Evolutionary conservation across 2,329 filamentous ascomycete species (phyloP).

Genomic region (Cercospora sesami): DNA sequence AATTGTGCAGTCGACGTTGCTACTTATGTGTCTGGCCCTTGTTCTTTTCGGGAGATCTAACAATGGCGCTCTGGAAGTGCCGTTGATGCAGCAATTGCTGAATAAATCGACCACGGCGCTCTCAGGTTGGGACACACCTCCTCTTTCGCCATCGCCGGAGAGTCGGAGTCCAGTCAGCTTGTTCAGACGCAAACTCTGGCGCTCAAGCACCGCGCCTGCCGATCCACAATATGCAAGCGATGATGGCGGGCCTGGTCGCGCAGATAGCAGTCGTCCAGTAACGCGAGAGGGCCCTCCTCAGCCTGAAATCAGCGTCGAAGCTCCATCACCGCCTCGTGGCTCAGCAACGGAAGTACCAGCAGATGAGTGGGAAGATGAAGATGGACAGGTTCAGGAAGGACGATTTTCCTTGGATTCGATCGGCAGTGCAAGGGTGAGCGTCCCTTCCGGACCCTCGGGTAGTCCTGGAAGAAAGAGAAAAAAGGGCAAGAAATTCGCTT

Average conservation of each 20-base stretch:
- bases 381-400: neutral
- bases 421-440: neutral
- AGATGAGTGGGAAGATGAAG: conserved; percentile 9
- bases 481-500: conserved; percentile 20
- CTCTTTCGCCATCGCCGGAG: conserved; percentile 39
- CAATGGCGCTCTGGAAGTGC: conserved; percentile 43
- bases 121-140: conserved; percentile 39
- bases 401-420: neutral
- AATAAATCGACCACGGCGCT: conserved; percentile 38
- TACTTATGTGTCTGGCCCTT: conserved; percentile 81
- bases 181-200: conserved; percentile 39
- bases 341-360: neutral
- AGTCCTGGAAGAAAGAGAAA: conserved; percentile 20
- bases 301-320: conserved; percentile 14
- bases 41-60: conserved; percentile 67
- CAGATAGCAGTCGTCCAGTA: conserved; percentile 16
- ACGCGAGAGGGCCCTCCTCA: conserved; percentile 13
- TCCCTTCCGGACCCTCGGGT: neutral
- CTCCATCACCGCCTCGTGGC: conserved; percentile 14
- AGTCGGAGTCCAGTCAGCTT: conserved; percentile 35
- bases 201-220: conserved; percentile 34
- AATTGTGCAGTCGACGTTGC: conserved; percentile 83
- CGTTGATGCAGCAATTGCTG: conserved; percentile 49
- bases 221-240: conserved; percentile 12
- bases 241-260: conserved; percentile 11